Conservation (phyloP, 495 filamentous ascomycete genomes). For the Penicillium desertorum region DNA sequence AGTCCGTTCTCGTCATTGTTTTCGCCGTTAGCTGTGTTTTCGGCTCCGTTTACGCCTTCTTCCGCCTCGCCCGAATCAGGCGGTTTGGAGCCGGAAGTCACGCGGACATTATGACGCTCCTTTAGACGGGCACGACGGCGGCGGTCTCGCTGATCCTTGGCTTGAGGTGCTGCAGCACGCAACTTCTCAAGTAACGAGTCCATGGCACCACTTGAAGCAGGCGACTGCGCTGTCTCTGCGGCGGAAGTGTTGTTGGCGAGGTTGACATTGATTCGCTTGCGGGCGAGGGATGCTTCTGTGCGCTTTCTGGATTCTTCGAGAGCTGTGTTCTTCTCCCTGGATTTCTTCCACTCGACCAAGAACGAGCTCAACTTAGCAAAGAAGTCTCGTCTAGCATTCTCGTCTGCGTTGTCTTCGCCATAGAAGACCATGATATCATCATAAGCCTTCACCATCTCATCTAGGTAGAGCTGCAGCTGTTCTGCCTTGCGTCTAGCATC, state of each 20-base stretch:
- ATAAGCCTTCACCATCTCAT: conserved; percentile 87
- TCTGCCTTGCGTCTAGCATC: conserved; percentile 94
- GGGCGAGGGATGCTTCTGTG: conserved; percentile 87
- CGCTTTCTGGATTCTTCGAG: conserved; percentile 79
- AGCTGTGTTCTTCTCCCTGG: conserved; percentile 82
- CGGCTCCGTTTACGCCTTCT: conserved; percentile 24
- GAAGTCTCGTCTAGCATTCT: conserved; percentile 93
- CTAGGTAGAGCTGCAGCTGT: conserved; percentile 89
- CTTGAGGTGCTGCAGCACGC: conserved; percentile 86
- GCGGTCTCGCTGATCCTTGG: conserved; percentile 81
- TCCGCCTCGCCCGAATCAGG: conserved; percentile 46
- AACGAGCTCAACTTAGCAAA: conserved; percentile 93
- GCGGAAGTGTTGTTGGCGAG: conserved; percentile 46
- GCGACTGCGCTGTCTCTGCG: conserved; percentile 56
- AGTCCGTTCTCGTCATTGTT: conserved; percentile 35
- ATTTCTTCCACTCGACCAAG: conserved; percentile 93
- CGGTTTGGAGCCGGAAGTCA: conserved; percentile 82
- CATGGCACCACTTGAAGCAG: conserved; percentile 88
- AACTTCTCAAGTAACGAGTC: conserved; percentile 95
- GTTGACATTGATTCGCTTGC: conserved; percentile 71
- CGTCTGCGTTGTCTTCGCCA: conserved; percentile 88
- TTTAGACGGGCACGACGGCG: conserved; percentile 83
- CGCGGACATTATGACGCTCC: conserved; percentile 87
- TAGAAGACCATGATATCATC: conserved; percentile 97
- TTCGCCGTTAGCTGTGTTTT: conserved; percentile 27